These are phyloP conservation scores for Trichosporon ovoides DNA, from an alignment of 1,284 basidiomycete species.

Conservation along the genomic window DNA sequence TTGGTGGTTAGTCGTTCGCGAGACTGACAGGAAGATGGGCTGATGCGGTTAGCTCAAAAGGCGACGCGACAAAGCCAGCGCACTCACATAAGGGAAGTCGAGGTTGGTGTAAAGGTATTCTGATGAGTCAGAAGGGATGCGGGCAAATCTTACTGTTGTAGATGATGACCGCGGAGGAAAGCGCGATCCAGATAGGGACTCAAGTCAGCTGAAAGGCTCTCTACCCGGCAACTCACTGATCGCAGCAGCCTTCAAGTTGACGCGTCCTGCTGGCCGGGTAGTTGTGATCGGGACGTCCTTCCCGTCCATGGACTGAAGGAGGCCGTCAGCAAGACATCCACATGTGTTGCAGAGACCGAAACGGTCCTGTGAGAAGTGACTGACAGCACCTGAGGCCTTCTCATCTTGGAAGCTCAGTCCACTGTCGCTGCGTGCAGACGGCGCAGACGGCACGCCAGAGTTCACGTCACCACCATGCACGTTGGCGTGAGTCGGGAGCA, in stretches of 20 bases:
- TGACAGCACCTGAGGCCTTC: neutral
- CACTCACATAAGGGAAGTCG: constrained; percentile 60
- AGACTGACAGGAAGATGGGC: constrained; percentile 45
- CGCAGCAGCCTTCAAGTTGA: constrained; percentile 14
- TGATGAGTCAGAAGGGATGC: constrained; percentile 10
- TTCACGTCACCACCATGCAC: neutral
- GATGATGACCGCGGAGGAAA: constrained; percentile 84
- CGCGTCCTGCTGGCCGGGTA: neutral
- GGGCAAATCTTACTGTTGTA: constrained; percentile 65
- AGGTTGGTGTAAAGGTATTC: constrained; percentile 76
- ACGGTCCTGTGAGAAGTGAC: too few relatives aligned
- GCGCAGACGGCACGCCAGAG: neutral
- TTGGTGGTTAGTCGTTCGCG: neutral
- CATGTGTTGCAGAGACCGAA: neutral
- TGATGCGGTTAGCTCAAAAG: constrained; percentile 22
- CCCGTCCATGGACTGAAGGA: neutral
- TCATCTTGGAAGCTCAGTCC: neutral
- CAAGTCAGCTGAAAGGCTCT: neutral
- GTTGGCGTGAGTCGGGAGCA: constrained; percentile 1
- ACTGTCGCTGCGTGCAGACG: neutral
- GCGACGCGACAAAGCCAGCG: neutral
- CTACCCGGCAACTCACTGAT: constrained; percentile 13
- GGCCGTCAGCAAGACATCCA: neutral
- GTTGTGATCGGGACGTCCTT: neutral
- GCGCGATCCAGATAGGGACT: constrained; percentile 61